phyloP scores from a whole-genome alignment of 1,284 basidiomycete genomes.

The Cryptococcus wingfieldii region DNA sequence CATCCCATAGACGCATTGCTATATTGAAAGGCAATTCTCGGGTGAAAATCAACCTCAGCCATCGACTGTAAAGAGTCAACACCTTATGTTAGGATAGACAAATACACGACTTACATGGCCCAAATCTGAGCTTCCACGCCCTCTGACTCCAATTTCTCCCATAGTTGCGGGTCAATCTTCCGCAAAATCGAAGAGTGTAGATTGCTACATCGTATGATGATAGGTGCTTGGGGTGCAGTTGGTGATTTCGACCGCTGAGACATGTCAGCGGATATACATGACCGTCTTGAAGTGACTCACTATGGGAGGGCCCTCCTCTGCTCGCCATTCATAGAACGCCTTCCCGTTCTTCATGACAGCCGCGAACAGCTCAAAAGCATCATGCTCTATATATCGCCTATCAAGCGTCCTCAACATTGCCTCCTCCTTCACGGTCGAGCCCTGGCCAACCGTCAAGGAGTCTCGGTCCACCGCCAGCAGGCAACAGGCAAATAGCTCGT shows the following conservation, averaged over 20 bases:
- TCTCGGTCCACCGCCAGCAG: constrained; percentile 79
- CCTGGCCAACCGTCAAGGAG: constrained; percentile 52
- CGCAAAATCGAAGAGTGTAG: constrained; percentile 70
- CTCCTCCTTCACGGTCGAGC: constrained; percentile 2
- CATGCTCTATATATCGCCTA: constrained; percentile 51
- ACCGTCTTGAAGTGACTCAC: constrained; percentile 17
- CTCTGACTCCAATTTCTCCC: constrained; percentile 65
- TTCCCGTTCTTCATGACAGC: constrained; percentile 70
- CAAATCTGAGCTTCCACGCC: constrained; percentile 92
- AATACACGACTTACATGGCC: constrained; percentile 64
- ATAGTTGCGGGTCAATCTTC: constrained; percentile 75
- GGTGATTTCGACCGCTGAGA: constrained; percentile 13
- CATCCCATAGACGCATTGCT: constrained; percentile 83
- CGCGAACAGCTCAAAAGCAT: constrained; percentile 76
- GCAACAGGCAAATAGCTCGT: constrained; percentile 81
- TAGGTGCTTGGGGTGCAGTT: constrained; percentile 58
- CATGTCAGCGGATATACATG: constrained; percentile 15
- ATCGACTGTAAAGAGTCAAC: constrained; percentile 58
- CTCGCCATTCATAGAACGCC: constrained; percentile 85
- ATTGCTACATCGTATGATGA: constrained; percentile 71
- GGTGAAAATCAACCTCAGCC: constrained; percentile 84
- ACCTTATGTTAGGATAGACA: not conserved
- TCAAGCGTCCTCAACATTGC: constrained; percentile 40
- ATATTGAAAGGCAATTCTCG: constrained; percentile 70
- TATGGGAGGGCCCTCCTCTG: constrained; percentile 42